Base-by-base conservation (phyloP, 345 rosid genomes). In the Raphanus raphanistrum region DNA sequence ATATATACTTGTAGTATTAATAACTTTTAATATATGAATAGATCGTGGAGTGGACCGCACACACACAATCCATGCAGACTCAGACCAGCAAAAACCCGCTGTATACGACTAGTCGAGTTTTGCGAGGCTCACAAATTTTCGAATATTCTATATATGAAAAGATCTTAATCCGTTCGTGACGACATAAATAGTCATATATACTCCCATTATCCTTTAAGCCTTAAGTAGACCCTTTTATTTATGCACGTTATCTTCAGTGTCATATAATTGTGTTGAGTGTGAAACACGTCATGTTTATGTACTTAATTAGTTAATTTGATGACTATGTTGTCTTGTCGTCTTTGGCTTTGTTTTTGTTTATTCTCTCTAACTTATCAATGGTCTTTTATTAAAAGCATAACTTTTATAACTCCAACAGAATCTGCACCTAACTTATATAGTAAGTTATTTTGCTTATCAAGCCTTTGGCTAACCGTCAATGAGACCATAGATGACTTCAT, bases 31-130 rank as follows among this genome's bases (percentile, higher is more conserved):
- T 33, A 65, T n/a, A 65, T 25, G 2, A 68, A 50, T 28, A 63
- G 75, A 63, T 70, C 29, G 71, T 70, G 76, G 59, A 63, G 60
- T 77, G 80, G 80, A 77, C 80, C 65, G 75, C 70, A 62, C 71
- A 63, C 64, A 62, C 71, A 63, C 59, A 70, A 63, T 35, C 75
- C 48, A 77, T 77, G 80, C 80, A 70, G 16, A 10, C 10, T 52
- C 25, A 11, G 4, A 63, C 75, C 60, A 77, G 71, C 80, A 8
- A 70, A 70, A 17, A 63, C 12, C 26, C 59, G 66, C 75, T 77
- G 75, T 35, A 32, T 35, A 70, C 65, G 65, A 63, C 45, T 63
- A 35, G 58, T 62, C 27, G 32, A 8, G 43, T 63, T 28, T 62
- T 54, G 36, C 64, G 71, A 70, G 80, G 75, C 69, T 41, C 71